phyloP scores from a whole-genome alignment of 805 yeast genomes.

The Metschnikowia koreensis region DNA sequence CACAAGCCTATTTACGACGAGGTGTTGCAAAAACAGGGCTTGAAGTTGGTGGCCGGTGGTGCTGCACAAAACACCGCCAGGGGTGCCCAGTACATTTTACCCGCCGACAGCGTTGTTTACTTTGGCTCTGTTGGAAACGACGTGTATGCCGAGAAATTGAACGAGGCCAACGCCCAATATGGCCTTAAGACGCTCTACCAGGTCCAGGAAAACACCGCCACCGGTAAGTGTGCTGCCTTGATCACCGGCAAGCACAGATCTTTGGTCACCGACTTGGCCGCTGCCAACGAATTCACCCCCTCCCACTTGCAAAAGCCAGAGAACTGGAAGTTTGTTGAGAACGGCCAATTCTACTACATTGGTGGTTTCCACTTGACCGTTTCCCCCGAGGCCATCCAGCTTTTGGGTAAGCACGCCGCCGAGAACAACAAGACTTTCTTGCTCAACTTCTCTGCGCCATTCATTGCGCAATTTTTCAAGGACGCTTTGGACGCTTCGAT shows the following conservation, averaged over 20 bases:
- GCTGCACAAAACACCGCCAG: slow-evolving; percentile 99
- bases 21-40: slow-evolving; percentile 56
- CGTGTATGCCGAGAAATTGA: slow-evolving; percentile 74
- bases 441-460: slow-evolving; percentile 93
- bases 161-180: slow-evolving; percentile 79
- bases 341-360: slow-evolving; percentile 80
- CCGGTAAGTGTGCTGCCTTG: slow-evolving; percentile 98
- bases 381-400: slow-evolving; percentile 88
- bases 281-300: slow-evolving; percentile 95
- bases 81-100: slow-evolving; percentile 93
- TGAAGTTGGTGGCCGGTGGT: slow-evolving; percentile 91
- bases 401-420: slow-evolving; percentile 90
- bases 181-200: slow-evolving; percentile 87
- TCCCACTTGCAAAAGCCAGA: slow-evolving; percentile 83
- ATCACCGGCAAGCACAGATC: slow-evolving; percentile 88
- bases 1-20: slow-evolving; percentile 87
- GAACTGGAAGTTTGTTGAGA: slow-evolving; percentile 84
- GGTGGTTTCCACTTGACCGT: slow-evolving; percentile 99
- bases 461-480: slow-evolving; percentile 93
- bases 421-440: slow-evolving; percentile 72
- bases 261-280: slow-evolving; percentile 92
- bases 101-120: slow-evolving; percentile 78
- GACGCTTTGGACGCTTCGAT: slow-evolving; percentile 76
- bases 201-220: slow-evolving; percentile 71
- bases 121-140: slow-evolving; percentile 97